Conservation (phyloP, 306 rosid genomes). For the Benincasa hispida region DNA sequence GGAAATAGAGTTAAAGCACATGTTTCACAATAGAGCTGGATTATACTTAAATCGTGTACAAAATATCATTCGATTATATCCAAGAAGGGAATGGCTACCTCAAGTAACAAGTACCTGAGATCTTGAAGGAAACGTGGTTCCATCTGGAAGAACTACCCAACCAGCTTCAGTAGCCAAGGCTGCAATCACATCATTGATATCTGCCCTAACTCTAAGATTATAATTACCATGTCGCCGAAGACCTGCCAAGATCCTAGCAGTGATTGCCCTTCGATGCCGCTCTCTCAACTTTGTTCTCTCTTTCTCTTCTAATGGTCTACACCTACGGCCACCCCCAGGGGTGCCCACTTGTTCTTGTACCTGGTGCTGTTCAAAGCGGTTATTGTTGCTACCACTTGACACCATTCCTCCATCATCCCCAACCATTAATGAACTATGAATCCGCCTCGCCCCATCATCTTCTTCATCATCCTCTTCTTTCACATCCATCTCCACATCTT, state of each 20-base stretch:
- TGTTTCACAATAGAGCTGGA: background rate
- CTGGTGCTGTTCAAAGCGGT: constrained; percentile 47
- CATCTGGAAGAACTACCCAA: constrained; percentile 98
- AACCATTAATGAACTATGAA: constrained; percentile 27
- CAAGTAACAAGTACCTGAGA: constrained; percentile 55
- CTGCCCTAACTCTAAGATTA: constrained; percentile 96
- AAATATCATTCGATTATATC: background rate
- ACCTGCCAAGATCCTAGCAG: constrained; percentile 96
- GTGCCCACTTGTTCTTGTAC: constrained; percentile 61
- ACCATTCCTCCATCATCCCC: constrained; percentile 58
- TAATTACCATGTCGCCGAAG: constrained; percentile 94
- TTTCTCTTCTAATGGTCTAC: constrained; percentile 87
- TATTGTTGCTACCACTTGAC: constrained; percentile 29
- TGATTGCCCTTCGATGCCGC: constrained; percentile 94
- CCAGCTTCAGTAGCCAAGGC: constrained; percentile 98
- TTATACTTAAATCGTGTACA: background rate
- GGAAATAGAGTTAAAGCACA: background rate
- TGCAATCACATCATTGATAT: constrained; percentile 87
- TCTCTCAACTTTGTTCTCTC: constrained; percentile 97
- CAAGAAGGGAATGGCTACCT: background rate
- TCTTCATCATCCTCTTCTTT: constrained; percentile 72
- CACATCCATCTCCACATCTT: constrained; percentile 82
- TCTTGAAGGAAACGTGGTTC: constrained; percentile 81
- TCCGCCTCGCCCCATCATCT: constrained; percentile 34
- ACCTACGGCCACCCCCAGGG: constrained; percentile 81